These are phyloP conservation scores for Sesbania bispinosa DNA, from an alignment of 306 rosid genomes.

Conservation along the genomic window DNA sequence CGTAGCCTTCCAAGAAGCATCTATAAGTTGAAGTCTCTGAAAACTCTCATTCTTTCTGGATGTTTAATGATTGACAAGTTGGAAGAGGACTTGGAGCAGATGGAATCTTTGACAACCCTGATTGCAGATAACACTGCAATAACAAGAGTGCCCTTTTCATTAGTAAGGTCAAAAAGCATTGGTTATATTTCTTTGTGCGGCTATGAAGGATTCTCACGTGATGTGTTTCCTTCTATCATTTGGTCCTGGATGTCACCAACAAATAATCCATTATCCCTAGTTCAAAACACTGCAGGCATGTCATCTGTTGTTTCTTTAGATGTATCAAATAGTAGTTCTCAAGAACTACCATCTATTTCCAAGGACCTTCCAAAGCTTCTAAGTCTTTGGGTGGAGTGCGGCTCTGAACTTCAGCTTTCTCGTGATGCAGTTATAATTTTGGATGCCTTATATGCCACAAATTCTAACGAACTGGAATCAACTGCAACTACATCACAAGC, in stretches of 20 bases:
- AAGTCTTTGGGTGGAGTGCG: background rate
- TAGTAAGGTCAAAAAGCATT: slow-evolving; percentile 20
- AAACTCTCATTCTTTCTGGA: slow-evolving; percentile 33
- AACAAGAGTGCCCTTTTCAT: slow-evolving; percentile 21
- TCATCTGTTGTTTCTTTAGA: background rate
- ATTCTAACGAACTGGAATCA: background rate
- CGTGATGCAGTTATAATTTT: background rate
- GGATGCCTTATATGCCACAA: background rate
- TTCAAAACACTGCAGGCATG: background rate
- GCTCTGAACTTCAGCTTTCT: slow-evolving; percentile 3
- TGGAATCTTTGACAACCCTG: slow-evolving; percentile 24
- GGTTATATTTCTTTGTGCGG: slow-evolving; percentile 35
- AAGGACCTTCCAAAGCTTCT: background rate
- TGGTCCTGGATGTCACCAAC: slow-evolving; percentile 35
- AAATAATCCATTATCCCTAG: background rate
- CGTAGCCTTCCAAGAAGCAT: slow-evolving; percentile 29
- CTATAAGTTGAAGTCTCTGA: slow-evolving; percentile 25
- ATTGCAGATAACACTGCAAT: slow-evolving; percentile 38
- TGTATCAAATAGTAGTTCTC: background rate
- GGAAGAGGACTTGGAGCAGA: slow-evolving; percentile 29
- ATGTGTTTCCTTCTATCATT: slow-evolving; percentile 27
- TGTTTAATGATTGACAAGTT: slow-evolving; percentile 26
- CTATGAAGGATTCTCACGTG: slow-evolving; percentile 19
- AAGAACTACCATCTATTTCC: background rate
- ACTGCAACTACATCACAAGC: background rate